These are phyloP conservation scores for Pugionium dolabratum DNA, from an alignment of 345 rosid genomes.

Conservation along the genomic window DNA sequence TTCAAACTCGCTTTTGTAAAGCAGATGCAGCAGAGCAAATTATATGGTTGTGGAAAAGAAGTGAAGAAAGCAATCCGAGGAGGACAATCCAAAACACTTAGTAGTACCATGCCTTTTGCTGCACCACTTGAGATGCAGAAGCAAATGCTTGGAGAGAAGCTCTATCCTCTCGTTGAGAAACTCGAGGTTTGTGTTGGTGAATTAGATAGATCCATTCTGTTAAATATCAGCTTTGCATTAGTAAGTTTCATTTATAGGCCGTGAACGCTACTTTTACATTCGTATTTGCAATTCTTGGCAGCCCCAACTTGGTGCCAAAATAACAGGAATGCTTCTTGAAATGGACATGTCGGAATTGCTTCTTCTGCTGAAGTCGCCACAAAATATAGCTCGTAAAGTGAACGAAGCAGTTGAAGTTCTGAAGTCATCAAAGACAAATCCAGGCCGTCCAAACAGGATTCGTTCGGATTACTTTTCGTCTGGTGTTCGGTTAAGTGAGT, in stretches of 20 bases:
- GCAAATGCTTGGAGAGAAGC: constrained; percentile 59
- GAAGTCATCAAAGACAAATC: constrained; percentile 54
- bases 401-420: constrained; percentile 74
- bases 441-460: constrained; percentile 45
- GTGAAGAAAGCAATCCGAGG: constrained; percentile 42
- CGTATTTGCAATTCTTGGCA: constrained; percentile 31
- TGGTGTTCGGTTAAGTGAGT: constrained; percentile 64
- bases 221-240: too few species aligned
- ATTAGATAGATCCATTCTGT: not conserved
- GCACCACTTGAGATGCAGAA: constrained; percentile 62
- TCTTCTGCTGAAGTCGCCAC: constrained; percentile 61
- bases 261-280: too few species aligned
- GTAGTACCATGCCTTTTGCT: constrained; percentile 56
- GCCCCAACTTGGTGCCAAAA: constrained; percentile 73
- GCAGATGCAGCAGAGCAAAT: constrained; percentile 39
- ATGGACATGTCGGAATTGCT: constrained; percentile 73
- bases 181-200: constrained; percentile 49
- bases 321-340: constrained; percentile 81
- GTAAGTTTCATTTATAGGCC: too few species aligned
- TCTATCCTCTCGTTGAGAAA: constrained; percentile 66
- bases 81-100: constrained; percentile 51
- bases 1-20: not conserved
- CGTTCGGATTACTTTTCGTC: constrained; percentile 48
- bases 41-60: constrained; percentile 49
- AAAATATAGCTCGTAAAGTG: constrained; percentile 55